Base-by-base conservation (phyloP, 257 asterid genomes). In the Scutellaria galericulata region DNA sequence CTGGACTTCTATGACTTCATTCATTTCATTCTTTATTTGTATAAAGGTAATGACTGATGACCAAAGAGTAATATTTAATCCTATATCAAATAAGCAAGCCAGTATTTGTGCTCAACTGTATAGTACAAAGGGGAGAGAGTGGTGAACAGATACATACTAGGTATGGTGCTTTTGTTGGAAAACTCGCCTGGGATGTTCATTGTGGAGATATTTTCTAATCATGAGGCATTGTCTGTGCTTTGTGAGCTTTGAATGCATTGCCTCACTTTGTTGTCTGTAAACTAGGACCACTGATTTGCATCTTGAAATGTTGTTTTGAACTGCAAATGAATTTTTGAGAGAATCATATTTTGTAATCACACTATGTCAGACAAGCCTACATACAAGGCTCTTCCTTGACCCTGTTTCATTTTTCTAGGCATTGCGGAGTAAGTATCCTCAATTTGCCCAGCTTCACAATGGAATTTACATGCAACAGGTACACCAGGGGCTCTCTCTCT, bases 401-500 rank as follows among this genome's bases (percentile, higher is more conserved):
- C 47, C 20, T 20, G 15, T 76, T 71, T 75, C 18, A 57, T 60
- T 71, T 64, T 76, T 46, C 37, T 82, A 95, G 99, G 91, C 88
- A 78, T 73, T 95, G 85, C 91, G 96, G 81, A 90, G 88, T 64
- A 95, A 95, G 83, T 95, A 87, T 76, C 99, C 99, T 80, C 99
- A 95, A 74, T 95, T 95, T 84, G 97, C 98, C 35, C 99, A 95
- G 87, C 95, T 87, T 76, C 87, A 88, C 78, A 95, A 95, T 78
- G 99, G 98, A 79, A 80, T 86, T 61, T 95, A 87, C 82, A 95
- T 95, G 99, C 98, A 92, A 75, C 99, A 95, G 98, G 99, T 95
- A 74, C 62, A 71, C 70, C 37, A 5, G 37, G 37, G 2, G 37
- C 37, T 2, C 37, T 31, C 37, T 31, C n/a, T n/a, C n/a, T n/a